Percentiles rank a stretch among this genome's conserved stretches.
phyloP scores from a whole-genome alignment of 164 flowering plant genomes.

The Hamamelis virginiana region DNA sequence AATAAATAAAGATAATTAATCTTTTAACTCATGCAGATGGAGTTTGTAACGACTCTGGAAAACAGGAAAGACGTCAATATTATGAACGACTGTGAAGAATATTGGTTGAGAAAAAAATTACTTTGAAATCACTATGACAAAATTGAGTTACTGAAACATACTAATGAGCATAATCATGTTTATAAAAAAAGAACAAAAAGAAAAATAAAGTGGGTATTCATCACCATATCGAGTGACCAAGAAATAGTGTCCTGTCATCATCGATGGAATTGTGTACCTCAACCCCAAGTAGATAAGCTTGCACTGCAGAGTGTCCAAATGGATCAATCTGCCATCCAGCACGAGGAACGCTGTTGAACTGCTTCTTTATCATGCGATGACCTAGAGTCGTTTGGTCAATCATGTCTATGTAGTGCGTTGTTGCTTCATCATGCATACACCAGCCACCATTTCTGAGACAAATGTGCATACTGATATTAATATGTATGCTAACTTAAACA shows the following conservation, averaged over 20 bases:
- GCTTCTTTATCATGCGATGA: slow-evolving; percentile 54
- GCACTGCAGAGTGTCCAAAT: slow-evolving; percentile 94
- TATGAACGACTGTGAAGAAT: neutral
- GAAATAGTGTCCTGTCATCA: neutral
- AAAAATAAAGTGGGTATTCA: neutral
- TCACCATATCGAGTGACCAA: neutral
- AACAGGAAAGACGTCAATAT: neutral
- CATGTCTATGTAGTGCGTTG: slow-evolving; percentile 85
- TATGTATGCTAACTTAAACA: neutral
- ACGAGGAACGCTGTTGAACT: slow-evolving; percentile 72
- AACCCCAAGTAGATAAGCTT: slow-evolving; percentile 81
- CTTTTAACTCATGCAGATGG: too few species aligned
- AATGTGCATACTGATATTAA: slow-evolving; percentile 12
- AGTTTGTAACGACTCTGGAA: neutral
- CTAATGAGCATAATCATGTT: neutral
- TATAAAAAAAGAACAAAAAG: neutral
- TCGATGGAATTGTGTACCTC: slow-evolving; percentile 45
- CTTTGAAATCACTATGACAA: too few species aligned
- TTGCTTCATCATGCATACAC: slow-evolving; percentile 98
- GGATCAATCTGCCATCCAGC: slow-evolving; percentile 99
- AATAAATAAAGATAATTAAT: too few species aligned
- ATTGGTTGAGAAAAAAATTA: too few species aligned
- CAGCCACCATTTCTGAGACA: slow-evolving; percentile 84
- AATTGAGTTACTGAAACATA: too few species aligned
- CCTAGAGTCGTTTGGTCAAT: slow-evolving; percentile 96